Evolutionary conservation across 2,329 filamentous ascomycete species (phyloP).

Genomic region (Neopestalotiopsis rosae): DNA sequence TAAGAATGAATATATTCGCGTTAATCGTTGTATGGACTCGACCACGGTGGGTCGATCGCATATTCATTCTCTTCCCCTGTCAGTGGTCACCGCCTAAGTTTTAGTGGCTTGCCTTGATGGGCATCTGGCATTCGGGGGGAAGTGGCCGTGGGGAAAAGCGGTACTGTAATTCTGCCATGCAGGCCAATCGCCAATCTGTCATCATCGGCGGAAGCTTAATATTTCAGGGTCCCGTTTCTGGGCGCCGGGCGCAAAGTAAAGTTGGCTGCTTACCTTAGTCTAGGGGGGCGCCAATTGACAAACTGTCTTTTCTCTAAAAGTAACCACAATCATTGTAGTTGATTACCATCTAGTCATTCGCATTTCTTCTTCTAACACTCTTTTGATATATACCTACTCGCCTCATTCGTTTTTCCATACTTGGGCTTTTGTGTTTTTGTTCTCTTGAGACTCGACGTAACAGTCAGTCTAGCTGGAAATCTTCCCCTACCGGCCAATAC

Average conservation of each 20-base stretch:
- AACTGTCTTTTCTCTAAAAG: background rate
- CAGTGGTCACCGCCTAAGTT: conserved; percentile 22
- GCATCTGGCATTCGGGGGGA: conserved; percentile 17
- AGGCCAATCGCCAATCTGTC: conserved; percentile 31
- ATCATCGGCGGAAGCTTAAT: conserved; percentile 25
- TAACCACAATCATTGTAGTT: background rate
- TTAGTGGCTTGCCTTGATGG: conserved; percentile 6
- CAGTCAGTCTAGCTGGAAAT: too few species aligned
- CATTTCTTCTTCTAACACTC: background rate
- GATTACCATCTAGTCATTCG: too few species aligned
- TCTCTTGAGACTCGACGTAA: background rate
- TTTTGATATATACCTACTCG: background rate
- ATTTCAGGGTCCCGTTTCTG: conserved; percentile 11
- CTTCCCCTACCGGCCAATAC: too few species aligned
- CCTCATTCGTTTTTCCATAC: background rate
- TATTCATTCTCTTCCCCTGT: background rate
- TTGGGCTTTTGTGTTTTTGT: background rate
- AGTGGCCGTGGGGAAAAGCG: conserved; percentile 18
- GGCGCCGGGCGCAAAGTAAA: background rate
- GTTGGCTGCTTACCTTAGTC: background rate
- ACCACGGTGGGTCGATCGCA: too few species aligned
- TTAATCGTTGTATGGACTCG: too few species aligned
- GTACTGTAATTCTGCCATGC: conserved; percentile 33
- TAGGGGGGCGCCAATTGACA: background rate
- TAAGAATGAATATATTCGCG: too few species aligned